Conservation (phyloP, 345 rosid genomes). For the Adansonia digitata region DNA sequence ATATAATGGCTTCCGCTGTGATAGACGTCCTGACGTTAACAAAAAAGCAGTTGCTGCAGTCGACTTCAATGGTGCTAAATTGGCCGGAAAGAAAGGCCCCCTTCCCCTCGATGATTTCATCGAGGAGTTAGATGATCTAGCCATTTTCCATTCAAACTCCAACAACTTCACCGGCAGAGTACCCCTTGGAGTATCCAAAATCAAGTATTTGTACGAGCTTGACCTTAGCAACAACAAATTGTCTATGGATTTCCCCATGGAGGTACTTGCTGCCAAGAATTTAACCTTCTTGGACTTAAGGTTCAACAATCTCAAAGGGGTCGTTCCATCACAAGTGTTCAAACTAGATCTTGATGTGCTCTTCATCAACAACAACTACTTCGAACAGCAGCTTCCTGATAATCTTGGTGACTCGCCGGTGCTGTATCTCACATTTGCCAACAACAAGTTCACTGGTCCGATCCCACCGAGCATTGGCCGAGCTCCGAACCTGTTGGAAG, state of each 20-base stretch:
- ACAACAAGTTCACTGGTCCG: slow-evolving; percentile 40
- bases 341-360: slow-evolving; percentile 40
- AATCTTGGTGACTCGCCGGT: slow-evolving; percentile 43
- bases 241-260: slow-evolving; percentile 27
- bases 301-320: slow-evolving; percentile 37
- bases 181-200: slow-evolving; percentile 1
- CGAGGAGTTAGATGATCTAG: slow-evolving; percentile 29
- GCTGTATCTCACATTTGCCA: slow-evolving; percentile 49
- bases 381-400: slow-evolving; percentile 32
- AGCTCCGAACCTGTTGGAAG: slow-evolving; percentile 34
- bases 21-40: slow-evolving; percentile 11
- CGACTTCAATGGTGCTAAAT: slow-evolving; percentile 37
- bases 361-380: slow-evolving; percentile 53
- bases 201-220: slow-evolving; percentile 40
- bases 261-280: slow-evolving; percentile 17
- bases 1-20: slow-evolving; percentile 38
- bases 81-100: neutral
- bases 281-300: slow-evolving; percentile 49
- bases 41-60: slow-evolving; percentile 25
- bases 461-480: slow-evolving; percentile 51
- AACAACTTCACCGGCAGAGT: slow-evolving; percentile 29
- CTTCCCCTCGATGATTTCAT: slow-evolving; percentile 25
- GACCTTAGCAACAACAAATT: slow-evolving; percentile 57
- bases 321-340: slow-evolving; percentile 31
- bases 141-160: slow-evolving; percentile 52